Base-by-base conservation (phyloP, 2,329 filamentous ascomycete genomes). In the Pseudofabraea citricarpa region DNA sequence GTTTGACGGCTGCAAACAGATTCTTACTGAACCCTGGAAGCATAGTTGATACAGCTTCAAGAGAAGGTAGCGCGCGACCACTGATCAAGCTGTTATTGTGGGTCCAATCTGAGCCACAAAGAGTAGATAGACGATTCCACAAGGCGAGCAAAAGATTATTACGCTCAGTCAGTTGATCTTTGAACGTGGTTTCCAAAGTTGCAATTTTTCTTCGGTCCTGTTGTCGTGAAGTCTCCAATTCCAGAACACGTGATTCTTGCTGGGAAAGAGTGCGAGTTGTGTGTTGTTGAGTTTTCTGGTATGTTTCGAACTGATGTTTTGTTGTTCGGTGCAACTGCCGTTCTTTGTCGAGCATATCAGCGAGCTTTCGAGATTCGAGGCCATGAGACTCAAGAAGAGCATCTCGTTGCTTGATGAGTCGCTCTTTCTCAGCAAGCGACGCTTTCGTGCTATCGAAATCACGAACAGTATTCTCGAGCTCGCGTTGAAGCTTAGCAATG, bases 31-130 rank as follows among this genome's bases (percentile, higher is more conserved):
- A 97, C 1, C 86, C 87, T 0, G 87, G 84, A 4, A 97, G 74
- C 66, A 93, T 89, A 39, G 83, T 90, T 1, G 83, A 81, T 48
- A 98, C 86, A 12, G 90, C 83, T 57, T 96, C 91, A 24, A 94
- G 74, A 10, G 85, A 89, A 0, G 90, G 89, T 6, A 95, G 69
- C 1, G 78, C 80, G 47, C 91, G 87, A 16, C 90, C 88, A 56
- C 93, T 91, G 59, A 97, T 87, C 19, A 95, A 79, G 44, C 85
- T 85, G 64, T 97, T 90, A 57, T 85, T 82, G 62, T 95, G 87
- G 4, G 87, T 81, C 91, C 93, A 98, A 59, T 97, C 93, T 0
- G 81, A 77, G 9, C 93, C 93, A 57, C 93, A 97, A 33, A 97
- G 75, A 0, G 80, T 75, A 3, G 88, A 90, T 7, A 98, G 75